These are phyloP conservation scores for Lodderomyces jiufengensis DNA, from an alignment of 1,139 yeast species.

Conservation along the genomic window DNA sequence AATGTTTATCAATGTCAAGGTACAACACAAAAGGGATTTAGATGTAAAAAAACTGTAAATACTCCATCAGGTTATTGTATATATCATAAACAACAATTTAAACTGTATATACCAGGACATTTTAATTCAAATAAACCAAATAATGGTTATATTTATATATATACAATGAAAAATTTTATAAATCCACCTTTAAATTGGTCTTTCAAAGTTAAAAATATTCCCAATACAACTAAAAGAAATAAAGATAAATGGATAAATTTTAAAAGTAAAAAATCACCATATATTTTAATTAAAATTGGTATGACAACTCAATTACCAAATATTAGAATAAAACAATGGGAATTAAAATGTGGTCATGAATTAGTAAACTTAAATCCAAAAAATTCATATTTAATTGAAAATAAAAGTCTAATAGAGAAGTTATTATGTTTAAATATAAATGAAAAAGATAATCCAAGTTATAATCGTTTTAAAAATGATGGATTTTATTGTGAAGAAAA, in stretches of 20 bases:
- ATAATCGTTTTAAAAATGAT: slow-evolving; percentile 16
- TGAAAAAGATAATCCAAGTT: slow-evolving; percentile 1
- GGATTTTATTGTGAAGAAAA: slow-evolving; percentile 33
- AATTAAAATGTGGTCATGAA: slow-evolving; percentile 48
- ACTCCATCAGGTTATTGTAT: slow-evolving; percentile 24
- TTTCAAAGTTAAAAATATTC: slow-evolving; percentile 33
- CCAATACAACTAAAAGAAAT: slow-evolving; percentile 20
- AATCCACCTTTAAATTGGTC: slow-evolving; percentile 19
- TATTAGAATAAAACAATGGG: slow-evolving; percentile 52
- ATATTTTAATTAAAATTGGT: slow-evolving; percentile 52
- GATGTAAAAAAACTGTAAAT: slow-evolving; percentile 23
- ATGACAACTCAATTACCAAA: slow-evolving; percentile 48
- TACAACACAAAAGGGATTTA: slow-evolving; percentile 25
- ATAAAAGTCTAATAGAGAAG: slow-evolving; percentile 7
- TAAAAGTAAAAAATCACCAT: slow-evolving; percentile 34
- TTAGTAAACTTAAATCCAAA: slow-evolving; percentile 12
- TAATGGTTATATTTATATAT: slow-evolving; percentile 50
- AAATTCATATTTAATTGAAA: slow-evolving; percentile 8
- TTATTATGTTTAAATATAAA: slow-evolving; percentile 6
- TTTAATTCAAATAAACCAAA: too few relatives aligned
- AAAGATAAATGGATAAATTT: slow-evolving; percentile 32
- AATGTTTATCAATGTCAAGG: slow-evolving; percentile 26
- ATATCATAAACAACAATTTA: slow-evolving; percentile 19
- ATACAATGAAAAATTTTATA: slow-evolving; percentile 37
- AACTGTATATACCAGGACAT: background rate